Base-by-base conservation (phyloP, 1,139 yeast genomes). In the Geotrichum cucujoidarum region DNA sequence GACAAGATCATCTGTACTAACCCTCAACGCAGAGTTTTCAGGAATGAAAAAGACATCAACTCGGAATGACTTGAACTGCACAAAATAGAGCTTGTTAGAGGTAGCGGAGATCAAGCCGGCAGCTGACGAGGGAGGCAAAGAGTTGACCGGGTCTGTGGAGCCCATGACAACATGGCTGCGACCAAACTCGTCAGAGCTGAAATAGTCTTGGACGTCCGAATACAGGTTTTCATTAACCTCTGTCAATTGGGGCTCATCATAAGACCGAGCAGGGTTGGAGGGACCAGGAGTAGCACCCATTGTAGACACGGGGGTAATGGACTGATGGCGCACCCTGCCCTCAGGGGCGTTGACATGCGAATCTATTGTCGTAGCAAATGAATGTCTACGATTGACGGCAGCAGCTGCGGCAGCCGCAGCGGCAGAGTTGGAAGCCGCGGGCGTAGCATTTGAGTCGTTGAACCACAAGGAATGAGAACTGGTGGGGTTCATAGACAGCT, bases 11-110 rank as follows among this genome's bases (percentile, higher is more conserved):
- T 86, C 85, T 16, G 78, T 68, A 41, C 75, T 71, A 49, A 88
- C 73, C 38, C 66, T 69, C 45, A 83, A 70, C 52, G 78, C 78
- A 56, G 76, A 57, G 54, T 61, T 59, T 18, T 70, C 67, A 2
- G 90, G 83, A 14, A 83, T 69, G 58, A 83, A 83, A 57, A 88
- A 81, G 2, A 90, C 85, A 63, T 92, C 98, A 53, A 85, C 71
- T 53, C 96, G 76, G 10, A 95, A 92, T 24, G 88, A 84, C 65
- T 94, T 92, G 68, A 92, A 85, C 50, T 86, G 82, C 27, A 90
- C 94, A 45, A 89, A 69, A 45, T 82, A 81, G 41, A 83, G 67
- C 18, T 75, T 74, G 44, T 50, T 48, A 45, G 56, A 52, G 13
- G 63, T 59, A 11, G 58, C 57, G 1, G 61, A 54, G 25, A 61